phyloP scores from a whole-genome alignment of 768 basidiomycete genomes.

The Crepidotus variabilis region DNA sequence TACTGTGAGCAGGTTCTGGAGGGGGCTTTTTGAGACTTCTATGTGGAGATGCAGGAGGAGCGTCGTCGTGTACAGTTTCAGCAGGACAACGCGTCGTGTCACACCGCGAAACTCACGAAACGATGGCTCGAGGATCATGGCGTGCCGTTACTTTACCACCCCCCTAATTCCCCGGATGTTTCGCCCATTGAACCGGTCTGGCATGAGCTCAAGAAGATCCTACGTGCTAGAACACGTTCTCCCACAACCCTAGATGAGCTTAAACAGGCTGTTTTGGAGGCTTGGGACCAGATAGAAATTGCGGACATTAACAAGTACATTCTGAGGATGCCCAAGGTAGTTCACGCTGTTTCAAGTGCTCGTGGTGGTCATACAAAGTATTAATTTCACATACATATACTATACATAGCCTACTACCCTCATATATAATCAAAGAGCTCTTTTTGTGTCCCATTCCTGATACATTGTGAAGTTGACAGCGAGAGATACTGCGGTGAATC shows the following conservation, averaged over 20 bases:
- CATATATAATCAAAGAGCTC: too few species aligned
- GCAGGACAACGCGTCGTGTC: conserved; percentile 24
- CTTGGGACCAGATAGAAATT: conserved; percentile 18
- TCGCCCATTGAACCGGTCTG: conserved; percentile 30
- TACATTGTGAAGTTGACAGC: too few species aligned
- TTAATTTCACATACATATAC: conserved; percentile 5
- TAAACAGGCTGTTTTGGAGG: conserved; percentile 8
- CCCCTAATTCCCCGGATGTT: conserved; percentile 27
- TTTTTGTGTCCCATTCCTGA: too few species aligned
- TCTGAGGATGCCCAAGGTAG: conserved; percentile 15
- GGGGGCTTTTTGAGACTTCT: conserved; percentile 15
- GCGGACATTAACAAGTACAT: conserved; percentile 19
- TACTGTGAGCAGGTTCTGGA: conserved; percentile 26
- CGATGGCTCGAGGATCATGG: conserved; percentile 19
- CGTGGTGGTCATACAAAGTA: conserved; percentile 18
- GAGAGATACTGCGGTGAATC: too few species aligned
- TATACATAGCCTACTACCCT: too few species aligned
- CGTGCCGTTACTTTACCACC: conserved; percentile 22
- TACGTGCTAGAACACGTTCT: conserved; percentile 12
- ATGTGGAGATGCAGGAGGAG: conserved; percentile 13
- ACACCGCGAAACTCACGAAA: conserved; percentile 17
- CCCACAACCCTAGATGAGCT: conserved; percentile 17
- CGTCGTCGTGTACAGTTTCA: conserved; percentile 14
- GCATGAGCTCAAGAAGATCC: conserved; percentile 23
- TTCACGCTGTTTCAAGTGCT: conserved; percentile 11